Evolutionary conservation across 768 basidiomycete species (phyloP).

Genomic region (Mycena indigotica): DNA sequence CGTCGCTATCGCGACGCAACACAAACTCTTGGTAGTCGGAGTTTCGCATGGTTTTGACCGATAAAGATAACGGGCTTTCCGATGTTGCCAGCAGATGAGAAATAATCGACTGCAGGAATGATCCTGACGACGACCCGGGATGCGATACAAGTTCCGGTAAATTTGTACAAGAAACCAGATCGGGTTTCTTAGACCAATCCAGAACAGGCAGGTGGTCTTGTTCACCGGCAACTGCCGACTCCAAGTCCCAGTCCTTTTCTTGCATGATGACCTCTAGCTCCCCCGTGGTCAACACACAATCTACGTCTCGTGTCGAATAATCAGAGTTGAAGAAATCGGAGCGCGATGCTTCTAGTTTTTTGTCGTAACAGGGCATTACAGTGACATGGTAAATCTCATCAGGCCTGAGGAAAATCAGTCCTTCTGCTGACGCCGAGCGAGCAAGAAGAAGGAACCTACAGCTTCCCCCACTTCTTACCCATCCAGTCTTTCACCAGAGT

Average conservation of each 20-base stretch:
- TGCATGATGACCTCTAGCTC: slow-evolving; percentile 86
- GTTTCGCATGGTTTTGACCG: slow-evolving; percentile 63
- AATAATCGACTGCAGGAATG: slow-evolving; percentile 85
- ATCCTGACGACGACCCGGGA: slow-evolving; percentile 87
- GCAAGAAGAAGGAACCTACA: slow-evolving; percentile 48
- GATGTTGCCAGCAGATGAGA: slow-evolving; percentile 48
- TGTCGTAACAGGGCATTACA: slow-evolving; percentile 99
- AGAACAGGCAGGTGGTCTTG: slow-evolving; percentile 30
- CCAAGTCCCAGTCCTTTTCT: slow-evolving; percentile 81
- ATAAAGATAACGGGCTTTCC: slow-evolving; percentile 48
- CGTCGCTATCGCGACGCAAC: slow-evolving; percentile 43
- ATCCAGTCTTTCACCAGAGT: slow-evolving; percentile 91
- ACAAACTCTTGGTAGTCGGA: slow-evolving; percentile 79
- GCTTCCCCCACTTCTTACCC: slow-evolving; percentile 62
- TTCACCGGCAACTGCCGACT: slow-evolving; percentile 56
- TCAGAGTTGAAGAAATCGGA: slow-evolving; percentile 86
- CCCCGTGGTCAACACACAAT: slow-evolving; percentile 96
- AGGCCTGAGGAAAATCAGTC: slow-evolving; percentile 51
- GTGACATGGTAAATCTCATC: slow-evolving; percentile 92
- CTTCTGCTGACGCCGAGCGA: too few species aligned
- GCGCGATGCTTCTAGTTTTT: slow-evolving; percentile 96
- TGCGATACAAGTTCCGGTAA: slow-evolving; percentile 79
- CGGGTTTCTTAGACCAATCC: slow-evolving; percentile 15
- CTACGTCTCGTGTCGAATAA: slow-evolving; percentile 88
- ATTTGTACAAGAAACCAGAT: slow-evolving; percentile 15